Base-by-base conservation (phyloP, 805 yeast genomes). In the Ogataea ramenticola region DNA sequence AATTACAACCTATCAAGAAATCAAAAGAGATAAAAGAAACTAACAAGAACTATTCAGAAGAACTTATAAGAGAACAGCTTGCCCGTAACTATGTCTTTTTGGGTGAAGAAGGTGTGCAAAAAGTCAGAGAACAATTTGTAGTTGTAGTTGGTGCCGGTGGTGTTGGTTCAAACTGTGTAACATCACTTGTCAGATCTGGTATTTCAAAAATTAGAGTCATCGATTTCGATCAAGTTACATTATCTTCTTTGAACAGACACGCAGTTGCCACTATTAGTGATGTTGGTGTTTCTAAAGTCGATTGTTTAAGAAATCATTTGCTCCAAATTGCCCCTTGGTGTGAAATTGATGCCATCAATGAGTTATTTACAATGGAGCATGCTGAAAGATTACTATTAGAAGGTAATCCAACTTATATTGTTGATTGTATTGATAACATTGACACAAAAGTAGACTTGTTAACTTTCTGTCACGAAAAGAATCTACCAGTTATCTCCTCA, bases 141-240 rank as follows among this genome's bases (percentile, higher is more conserved):
- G 85, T 88, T 2, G 85, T 91, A 15, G 80, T 79, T 27, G 99
- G 99, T 27, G 93, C 91, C 16, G 99, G 99, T 46, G 99, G 99
- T 46, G 99, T 93, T 35, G 99, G 99, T 2, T 90, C 97, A 0
- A 90, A 96, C 91, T 96, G 83, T 21, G 82, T 85, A 12, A 83
- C 95, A 11, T 87, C 95, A 85, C 72, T 93, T 45, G 84, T 86
- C 2, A 79, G 99, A 55, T 86, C 96, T 16, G 99, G 99, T 15
- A 82, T 90, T 34, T 82, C 84, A 19, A 75, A 77, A 46, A 61
- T 93, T 43, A 75, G 89, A 52, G 73, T 93, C 45, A 80, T 93
- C 43, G 99, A 93, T 64, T 93, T 93, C 60, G 99, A 93, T 63
- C 99, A 93, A 67, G 97, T 93, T 24, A 80, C 96, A 1, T 70